phyloP scores from a whole-genome alignment of 2,329 filamentous ascomycete genomes.

The Cladophialophora immunda region DNA sequence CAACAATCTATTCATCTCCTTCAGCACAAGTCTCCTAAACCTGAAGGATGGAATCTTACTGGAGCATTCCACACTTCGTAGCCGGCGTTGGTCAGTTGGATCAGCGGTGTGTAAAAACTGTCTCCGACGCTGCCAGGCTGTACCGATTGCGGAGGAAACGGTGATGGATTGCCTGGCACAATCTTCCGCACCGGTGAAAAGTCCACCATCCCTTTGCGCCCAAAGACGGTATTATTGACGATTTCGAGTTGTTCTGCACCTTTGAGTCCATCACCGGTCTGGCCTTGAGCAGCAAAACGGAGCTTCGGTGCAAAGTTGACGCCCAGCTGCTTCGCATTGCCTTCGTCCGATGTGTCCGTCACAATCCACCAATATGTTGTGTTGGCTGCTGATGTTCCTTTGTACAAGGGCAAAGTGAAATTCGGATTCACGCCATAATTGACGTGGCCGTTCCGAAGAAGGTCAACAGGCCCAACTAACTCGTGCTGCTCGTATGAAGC shows the following conservation, averaged over 20 bases:
- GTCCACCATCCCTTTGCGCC: slow-evolving; percentile 7
- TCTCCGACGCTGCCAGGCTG: slow-evolving; percentile 5
- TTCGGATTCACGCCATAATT: slow-evolving; percentile 13
- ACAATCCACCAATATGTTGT: slow-evolving; percentile 10
- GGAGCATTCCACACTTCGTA: slow-evolving; percentile 14
- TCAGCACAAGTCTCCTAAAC: not conserved
- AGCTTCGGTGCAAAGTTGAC: slow-evolving; percentile 10
- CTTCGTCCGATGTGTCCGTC: slow-evolving; percentile 7
- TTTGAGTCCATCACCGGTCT: not conserved
- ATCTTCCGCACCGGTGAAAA: slow-evolving; percentile 3
- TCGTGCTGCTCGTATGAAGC: slow-evolving; percentile 10
- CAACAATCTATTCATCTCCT: not conserved
- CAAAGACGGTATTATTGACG: slow-evolving; percentile 7
- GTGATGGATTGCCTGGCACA: slow-evolving; percentile 9
- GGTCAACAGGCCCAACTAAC: slow-evolving; percentile 8
- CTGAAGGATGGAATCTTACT: not conserved
- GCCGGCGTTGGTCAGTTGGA: slow-evolving; percentile 11
- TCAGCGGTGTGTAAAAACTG: slow-evolving; percentile 2
- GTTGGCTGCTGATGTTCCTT: slow-evolving; percentile 3
- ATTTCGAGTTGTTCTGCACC: slow-evolving; percentile 9
- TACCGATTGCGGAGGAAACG: slow-evolving; percentile 4
- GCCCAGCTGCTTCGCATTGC: slow-evolving; percentile 3
- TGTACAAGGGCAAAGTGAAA: slow-evolving; percentile 5
- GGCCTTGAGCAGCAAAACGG: slow-evolving; percentile 5
- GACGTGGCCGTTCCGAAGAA: slow-evolving; percentile 11